Evolutionary conservation across 257 asterid genomes (phyloP), one percentile per base, ranked within the genome.

Genomic region (Przewalskia tangutica): DNA sequence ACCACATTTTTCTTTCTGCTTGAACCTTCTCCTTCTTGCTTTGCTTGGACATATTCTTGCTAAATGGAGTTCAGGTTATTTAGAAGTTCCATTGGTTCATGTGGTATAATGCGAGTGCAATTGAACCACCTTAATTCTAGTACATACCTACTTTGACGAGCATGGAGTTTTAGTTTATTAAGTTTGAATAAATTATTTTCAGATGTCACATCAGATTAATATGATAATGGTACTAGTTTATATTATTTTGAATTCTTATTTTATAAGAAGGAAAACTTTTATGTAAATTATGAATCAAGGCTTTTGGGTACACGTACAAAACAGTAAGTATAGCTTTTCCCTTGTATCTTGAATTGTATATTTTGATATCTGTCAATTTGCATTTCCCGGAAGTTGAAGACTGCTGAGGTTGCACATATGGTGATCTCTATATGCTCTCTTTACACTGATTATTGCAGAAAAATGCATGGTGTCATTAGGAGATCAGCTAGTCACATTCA

Each of bases 401-500:
- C 9, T 63, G 17, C 44, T 63, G 63, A 51, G 34, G 67, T 77
- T 16, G 64, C 62, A 81, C 50, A 32, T 11, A 48, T 34, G 27
- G 16, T 50, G 71, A n/a, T 51, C 59, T 16, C 36, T 46, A 12
- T 77, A n/a, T 77, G 40, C 62, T 76, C 62, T 76, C 17, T 23
- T 13, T 77, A 50, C 63, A n/a, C 38, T 68, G 40, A 18, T 71
- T 32, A 27, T 58, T 62, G 62, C 82, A 77, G 78, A 53, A 77
- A 83, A 50, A 82, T 82, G 85, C 62, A 12, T 17, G 48, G 58
- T 64, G 18, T 71, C 82, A 23, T 77, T 83, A 0, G 63, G 77
- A 42, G 79, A 79, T 76, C 82, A 59, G 34, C 60, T 62, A 60
- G 18, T n/a, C 64, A 36, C 38, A 36, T 83, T 77, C 82, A 77